A percentile compares a stretch with the other conserved stretches of the same genome.
Conservation (phyloP, 1,139 yeast species). For the Debaryomyces udenii region DNA sequence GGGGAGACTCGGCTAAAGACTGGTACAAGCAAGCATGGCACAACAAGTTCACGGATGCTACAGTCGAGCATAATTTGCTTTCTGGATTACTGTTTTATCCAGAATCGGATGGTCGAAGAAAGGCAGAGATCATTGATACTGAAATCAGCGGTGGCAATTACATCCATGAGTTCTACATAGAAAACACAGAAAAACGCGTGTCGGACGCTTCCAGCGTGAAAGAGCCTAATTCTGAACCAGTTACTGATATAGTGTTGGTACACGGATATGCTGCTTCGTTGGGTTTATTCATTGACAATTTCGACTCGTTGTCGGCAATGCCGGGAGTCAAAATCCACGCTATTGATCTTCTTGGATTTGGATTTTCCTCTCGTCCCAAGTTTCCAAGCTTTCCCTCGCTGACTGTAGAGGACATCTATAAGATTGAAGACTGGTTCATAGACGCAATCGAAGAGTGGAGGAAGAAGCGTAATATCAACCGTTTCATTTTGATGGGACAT, state of each 20-base stretch:
- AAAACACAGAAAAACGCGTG: slow-evolving; percentile 28
- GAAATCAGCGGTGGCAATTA: slow-evolving; percentile 48
- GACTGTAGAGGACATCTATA: slow-evolving; percentile 36
- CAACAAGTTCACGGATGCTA: slow-evolving; percentile 27
- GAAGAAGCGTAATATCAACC: slow-evolving; percentile 50
- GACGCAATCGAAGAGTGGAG: slow-evolving; percentile 91
- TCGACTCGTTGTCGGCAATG: slow-evolving; percentile 38
- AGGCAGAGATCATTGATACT: slow-evolving; percentile 52
- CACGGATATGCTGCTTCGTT: slow-evolving; percentile 54
- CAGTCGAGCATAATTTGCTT: slow-evolving; percentile 37
- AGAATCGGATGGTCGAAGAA: slow-evolving; percentile 50
- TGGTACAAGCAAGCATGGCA: slow-evolving; percentile 40
- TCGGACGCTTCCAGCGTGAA: slow-evolving; percentile 13
- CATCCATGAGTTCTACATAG: slow-evolving; percentile 61
- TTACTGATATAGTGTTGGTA: slow-evolving; percentile 42
- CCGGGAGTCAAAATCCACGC: slow-evolving; percentile 51
- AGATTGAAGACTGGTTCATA: slow-evolving; percentile 74
- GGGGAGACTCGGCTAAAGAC: slow-evolving; percentile 38
- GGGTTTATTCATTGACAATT: slow-evolving; percentile 47
- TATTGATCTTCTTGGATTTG: slow-evolving; percentile 49
- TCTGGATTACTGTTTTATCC: slow-evolving; percentile 64
- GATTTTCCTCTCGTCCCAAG: slow-evolving; percentile 45
- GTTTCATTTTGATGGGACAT: slow-evolving; percentile 81
- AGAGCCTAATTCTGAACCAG: slow-evolving; percentile 13
- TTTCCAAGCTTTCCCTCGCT: slow-evolving; percentile 36